Evolutionary conservation across 2,329 filamentous ascomycete species (phyloP), one percentile per base, ranked within the genome.

Genomic region (Davidsoniella neocaledoniae): DNA sequence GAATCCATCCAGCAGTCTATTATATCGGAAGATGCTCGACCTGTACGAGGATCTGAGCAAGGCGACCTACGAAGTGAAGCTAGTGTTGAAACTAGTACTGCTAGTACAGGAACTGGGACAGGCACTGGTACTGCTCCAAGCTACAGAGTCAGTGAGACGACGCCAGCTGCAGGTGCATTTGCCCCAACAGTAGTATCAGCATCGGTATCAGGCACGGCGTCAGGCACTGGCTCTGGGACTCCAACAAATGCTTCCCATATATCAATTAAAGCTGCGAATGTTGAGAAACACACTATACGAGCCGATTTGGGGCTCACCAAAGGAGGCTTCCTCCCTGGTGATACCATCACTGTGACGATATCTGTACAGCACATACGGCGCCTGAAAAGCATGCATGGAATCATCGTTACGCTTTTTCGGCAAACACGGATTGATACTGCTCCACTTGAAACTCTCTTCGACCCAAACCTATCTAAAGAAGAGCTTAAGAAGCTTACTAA

Each of bases 351-450:
- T 0, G 74, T 96, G 49, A 82, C 77, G 58, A 80, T 96, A 48
- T 79, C 75, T 0, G 80, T 98, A 53, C 82, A 86, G 55, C 91
- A 96, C 61, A 90, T 83, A 53, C 94, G 93, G 63, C 76, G 80
- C 52, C 77, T 96, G 59, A 86, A 90, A 66, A 96, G 87, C 61
- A 73, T 94, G 66, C 84, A 90, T 57, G 90, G 91, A 6, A 83
- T 96, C 44, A 91, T 96, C 54, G 78, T 94, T 43, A 96, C 91
- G 1, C 69, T 98, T 7, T 95, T 93, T 62, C 79, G 91, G 42
- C 85, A 94, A 63, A 87, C 87, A 21, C 79, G 86, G 53, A 90
- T 96, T 43, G 90, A 98, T 61, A 83, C 87, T 58, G 68, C 76
- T 5, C 78, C 78, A 4, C 68, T 72, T 4, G 58, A 68, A 10